These are phyloP conservation scores for Ganoderma sinense DNA, from an alignment of 1,284 basidiomycete species.

Conservation along the genomic window DNA sequence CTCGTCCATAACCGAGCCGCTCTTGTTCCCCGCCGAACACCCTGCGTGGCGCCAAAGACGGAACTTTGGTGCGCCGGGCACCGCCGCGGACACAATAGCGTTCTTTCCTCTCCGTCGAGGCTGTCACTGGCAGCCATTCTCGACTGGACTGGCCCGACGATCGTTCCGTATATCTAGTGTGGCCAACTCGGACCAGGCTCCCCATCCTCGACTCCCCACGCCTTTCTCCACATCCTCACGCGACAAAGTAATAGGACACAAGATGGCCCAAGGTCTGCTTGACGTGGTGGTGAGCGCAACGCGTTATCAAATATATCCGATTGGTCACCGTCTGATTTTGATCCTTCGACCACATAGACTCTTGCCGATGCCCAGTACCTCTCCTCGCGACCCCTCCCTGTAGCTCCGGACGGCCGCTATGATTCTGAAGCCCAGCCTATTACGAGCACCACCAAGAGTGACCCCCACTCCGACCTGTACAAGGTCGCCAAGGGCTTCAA, in stretches of 20 bases:
- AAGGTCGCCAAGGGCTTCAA: slow-evolving; percentile 23
- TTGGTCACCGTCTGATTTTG: background rate
- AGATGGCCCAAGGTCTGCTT: slow-evolving; percentile 22
- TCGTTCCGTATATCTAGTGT: slow-evolving; percentile 19
- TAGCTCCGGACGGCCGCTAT: slow-evolving; percentile 37
- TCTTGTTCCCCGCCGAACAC: background rate
- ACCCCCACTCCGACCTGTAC: slow-evolving; percentile 30
- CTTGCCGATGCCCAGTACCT: slow-evolving; percentile 33
- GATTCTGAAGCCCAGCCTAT: slow-evolving; percentile 34
- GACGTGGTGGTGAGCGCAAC: slow-evolving; percentile 23
- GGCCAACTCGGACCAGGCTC: background rate
- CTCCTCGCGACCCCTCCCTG: slow-evolving; percentile 31
- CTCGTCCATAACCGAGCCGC: background rate
- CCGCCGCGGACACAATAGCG: slow-evolving; percentile 17
- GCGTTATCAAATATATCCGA: background rate
- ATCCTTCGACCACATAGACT: slow-evolving; percentile 18
- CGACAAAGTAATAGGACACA: slow-evolving; percentile 11
- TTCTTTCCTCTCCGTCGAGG: slow-evolving; percentile 13
- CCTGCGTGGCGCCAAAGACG: slow-evolving; percentile 11
- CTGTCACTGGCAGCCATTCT: slow-evolving; percentile 15
- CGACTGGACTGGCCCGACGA: slow-evolving; percentile 17
- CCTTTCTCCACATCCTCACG: background rate
- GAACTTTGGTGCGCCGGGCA: slow-evolving; percentile 10
- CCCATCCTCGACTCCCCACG: background rate
- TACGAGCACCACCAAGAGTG: slow-evolving; percentile 23